Base-by-base conservation (phyloP, 1,284 basidiomycete species). In the Malassezia caprae region DNA sequence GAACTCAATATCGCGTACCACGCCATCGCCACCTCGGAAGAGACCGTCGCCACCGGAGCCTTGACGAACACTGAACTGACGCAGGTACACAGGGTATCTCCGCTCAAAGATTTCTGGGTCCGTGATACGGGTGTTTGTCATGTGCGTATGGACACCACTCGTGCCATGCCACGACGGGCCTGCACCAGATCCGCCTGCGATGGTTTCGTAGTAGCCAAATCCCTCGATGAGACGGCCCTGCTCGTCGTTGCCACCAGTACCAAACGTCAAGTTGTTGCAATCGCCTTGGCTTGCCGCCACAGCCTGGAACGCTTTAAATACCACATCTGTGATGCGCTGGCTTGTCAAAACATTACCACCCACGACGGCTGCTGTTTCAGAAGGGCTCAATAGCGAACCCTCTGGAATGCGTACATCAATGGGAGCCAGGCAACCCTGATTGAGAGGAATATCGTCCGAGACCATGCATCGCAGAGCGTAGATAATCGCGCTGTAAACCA, bases 141-240 rank as follows among this genome's bases (percentile, higher is more conserved):
- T 94, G 71, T 91, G 88, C 17, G 66, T 67, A 47, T 75, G 74
- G 4, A 70, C 69, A n/a, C 74, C 71, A 10, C 62, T 65, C 1
- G 75, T 76, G 2, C 91, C 91, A 65, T 91, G 83, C 90, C 90
- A 96, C 6, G 78, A 78, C 1, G 88, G 86, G 0, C 91, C 91
- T 0, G 91, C 90, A 2, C 91, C 91, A 5, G 86, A 67, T 3
- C 91, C 91, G 11, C 91, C 91, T 8, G 87, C 88, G 53, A 96
- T 93, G 0, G 88, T 93, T 85, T 94, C 90, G 74, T 94, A 94
- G 76, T 93, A 94, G 1, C 91, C 91, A 84, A 88, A 96, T 15
- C 90, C 90, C 35, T 83, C 69, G 19, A 81, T 59, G 81, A 79
- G 62, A 81, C 82, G 82, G 0, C 88, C 90, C 1, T 87, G 80